phyloP scores from a whole-genome alignment of 305 asterid genomes.

The Ilex paraguariensis region DNA sequence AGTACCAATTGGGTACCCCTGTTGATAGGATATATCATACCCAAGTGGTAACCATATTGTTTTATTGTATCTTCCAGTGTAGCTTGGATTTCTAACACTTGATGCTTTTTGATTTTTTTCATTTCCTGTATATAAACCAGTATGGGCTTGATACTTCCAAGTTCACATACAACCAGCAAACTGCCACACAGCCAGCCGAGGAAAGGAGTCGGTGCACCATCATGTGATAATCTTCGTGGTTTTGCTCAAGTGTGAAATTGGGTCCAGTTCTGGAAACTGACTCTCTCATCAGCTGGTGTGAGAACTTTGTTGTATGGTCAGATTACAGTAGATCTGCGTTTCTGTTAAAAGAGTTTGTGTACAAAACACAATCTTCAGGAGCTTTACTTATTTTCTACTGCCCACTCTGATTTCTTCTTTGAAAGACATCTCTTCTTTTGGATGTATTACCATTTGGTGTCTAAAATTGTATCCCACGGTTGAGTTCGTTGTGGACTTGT shows the following conservation, averaged over 20 bases:
- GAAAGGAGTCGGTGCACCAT: constrained; percentile 3
- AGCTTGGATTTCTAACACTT: no score
- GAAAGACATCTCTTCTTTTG: not conserved
- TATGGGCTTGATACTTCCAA: constrained; percentile 3
- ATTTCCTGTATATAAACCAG: not conserved
- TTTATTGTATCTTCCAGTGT: not conserved
- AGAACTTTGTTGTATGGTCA: not conserved
- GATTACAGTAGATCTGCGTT: not conserved
- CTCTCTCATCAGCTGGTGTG: not conserved
- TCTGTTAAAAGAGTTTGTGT: no score
- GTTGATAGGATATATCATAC: no score
- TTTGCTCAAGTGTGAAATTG: not conserved
- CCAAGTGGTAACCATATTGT: not conserved
- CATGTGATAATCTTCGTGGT: not conserved
- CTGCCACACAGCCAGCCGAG: not conserved
- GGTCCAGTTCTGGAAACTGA: not conserved
- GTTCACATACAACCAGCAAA: constrained; percentile 2
- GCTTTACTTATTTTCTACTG: not conserved
- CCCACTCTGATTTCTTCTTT: not conserved
- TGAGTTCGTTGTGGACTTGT: no score
- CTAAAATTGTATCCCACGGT: no score
- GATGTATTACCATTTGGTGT: no score
- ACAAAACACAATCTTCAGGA: not conserved
- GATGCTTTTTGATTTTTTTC: not conserved
- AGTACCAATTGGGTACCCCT: no score